A percentile compares a stretch with the other conserved stretches of the same genome.
These are phyloP conservation scores for Moesziomyces sp. DNA, from an alignment of 1,284 basidiomycete genomes.

Conservation along the genomic window DNA sequence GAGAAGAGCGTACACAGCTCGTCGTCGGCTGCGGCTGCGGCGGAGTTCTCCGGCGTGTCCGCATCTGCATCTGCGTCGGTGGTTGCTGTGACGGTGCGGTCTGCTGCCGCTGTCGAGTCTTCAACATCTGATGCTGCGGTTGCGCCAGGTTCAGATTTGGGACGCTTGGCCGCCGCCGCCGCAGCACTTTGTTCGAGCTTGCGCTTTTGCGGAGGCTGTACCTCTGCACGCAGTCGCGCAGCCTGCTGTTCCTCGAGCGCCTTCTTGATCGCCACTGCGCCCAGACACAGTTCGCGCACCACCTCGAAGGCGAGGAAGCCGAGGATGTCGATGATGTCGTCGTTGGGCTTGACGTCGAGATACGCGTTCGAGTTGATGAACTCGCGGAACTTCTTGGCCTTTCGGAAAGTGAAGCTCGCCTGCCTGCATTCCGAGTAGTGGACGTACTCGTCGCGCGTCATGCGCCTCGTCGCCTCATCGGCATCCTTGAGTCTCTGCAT, in stretches of 20 bases:
- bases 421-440: constrained; percentile 97
- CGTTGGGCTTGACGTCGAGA: constrained; percentile 89
- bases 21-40: constrained; percentile 10
- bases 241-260: constrained; percentile 48
- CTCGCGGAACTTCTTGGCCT: constrained; percentile 93
- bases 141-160: constrained; percentile 5
- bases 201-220: constrained; percentile 13
- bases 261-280: constrained; percentile 58
- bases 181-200: constrained; percentile 6
- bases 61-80: not conserved
- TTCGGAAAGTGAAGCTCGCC: constrained; percentile 89
- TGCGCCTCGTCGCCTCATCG: constrained; percentile 91
- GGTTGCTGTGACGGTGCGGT: constrained; percentile 3
- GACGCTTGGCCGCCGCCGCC: not conserved
- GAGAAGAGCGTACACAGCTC: constrained; percentile 56
- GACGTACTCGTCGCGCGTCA: constrained; percentile 96
- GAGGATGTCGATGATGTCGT: constrained; percentile 95
- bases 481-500: constrained; percentile 83
- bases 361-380: constrained; percentile 90
- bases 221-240: constrained; percentile 12
- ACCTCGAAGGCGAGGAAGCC: constrained; percentile 97
- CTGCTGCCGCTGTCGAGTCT: constrained; percentile 1
- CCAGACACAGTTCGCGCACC: constrained; percentile 87
- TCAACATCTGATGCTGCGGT: not conserved
- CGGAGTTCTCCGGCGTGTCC: not conserved